Percentiles rank a stretch among this genome's conserved stretches.
These are phyloP conservation scores for Juglanconis juglandina DNA, from an alignment of 2,329 filamentous ascomycete genomes.

Conservation along the genomic window DNA sequence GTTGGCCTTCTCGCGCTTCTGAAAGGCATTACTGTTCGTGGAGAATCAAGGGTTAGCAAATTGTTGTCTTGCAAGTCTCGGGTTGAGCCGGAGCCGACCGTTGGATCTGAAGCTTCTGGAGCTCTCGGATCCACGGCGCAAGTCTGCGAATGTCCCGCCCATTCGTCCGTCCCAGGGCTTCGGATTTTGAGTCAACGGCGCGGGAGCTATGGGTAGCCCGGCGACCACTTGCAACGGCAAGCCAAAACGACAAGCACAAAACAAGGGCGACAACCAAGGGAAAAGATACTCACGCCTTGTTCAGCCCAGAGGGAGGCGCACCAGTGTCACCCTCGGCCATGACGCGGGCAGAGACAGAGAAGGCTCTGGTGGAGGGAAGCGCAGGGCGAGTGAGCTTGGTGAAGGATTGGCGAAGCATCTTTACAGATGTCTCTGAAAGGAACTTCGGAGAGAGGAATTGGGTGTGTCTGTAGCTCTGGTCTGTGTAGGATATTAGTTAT, in stretches of 20 bases:
- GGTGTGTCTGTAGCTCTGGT: neutral
- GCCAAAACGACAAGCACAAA: neutral
- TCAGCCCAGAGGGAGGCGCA: constrained; percentile 51
- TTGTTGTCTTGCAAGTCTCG: neutral
- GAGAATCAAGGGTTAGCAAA: neutral
- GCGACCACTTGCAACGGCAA: neutral
- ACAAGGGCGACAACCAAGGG: neutral
- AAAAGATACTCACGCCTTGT: constrained; percentile 45
- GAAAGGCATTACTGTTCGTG: constrained; percentile 75
- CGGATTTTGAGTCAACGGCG: neutral
- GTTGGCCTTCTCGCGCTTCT: constrained; percentile 80
- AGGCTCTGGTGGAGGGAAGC: constrained; percentile 49
- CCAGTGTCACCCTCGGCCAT: constrained; percentile 72
- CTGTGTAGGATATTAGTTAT: neutral
- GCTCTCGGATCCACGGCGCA: too few species aligned
- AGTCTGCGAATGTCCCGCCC: neutral
- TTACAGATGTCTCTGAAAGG: constrained; percentile 24
- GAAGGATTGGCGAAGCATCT: constrained; percentile 67
- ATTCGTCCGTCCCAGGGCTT: neutral
- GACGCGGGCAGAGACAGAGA: constrained; percentile 59
- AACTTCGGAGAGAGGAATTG: neutral
- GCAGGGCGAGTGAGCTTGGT: constrained; percentile 51
- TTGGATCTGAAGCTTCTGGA: neutral
- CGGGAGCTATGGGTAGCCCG: neutral
- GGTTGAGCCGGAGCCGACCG: neutral